Percentiles rank a stretch among this genome's conserved stretches.
Evolutionary conservation across 805 yeast species (phyloP).

Genomic region (Saccharomyces paradoxus): DNA sequence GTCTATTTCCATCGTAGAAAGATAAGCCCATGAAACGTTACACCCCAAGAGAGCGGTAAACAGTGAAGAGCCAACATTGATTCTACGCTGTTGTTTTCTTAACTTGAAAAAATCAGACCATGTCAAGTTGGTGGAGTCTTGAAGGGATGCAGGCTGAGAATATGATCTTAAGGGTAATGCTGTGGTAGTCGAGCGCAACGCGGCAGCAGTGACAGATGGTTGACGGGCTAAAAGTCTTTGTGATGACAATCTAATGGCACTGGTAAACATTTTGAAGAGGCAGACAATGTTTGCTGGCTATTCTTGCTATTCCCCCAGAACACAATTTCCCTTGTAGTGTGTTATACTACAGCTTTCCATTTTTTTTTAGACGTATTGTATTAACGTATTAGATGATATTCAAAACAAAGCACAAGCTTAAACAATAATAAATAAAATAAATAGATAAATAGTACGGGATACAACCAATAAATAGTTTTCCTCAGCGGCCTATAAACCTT

Average conservation of each 20-base stretch:
- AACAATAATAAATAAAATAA: not conserved
- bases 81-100: conserved; percentile 64
- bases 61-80: conserved; percentile 60
- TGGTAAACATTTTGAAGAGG: not conserved
- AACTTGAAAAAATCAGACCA: conserved; percentile 79
- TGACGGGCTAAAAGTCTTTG: not conserved
- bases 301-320: not conserved
- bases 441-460: not conserved
- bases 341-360: not conserved
- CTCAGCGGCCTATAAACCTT: conserved; percentile 28
- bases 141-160: not conserved
- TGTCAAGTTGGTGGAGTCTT: conserved; percentile 28
- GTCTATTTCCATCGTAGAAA: conserved; percentile 78
- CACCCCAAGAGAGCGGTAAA: conserved; percentile 62
- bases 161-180: not conserved
- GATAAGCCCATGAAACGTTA: conserved; percentile 59
- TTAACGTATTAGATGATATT: not conserved
- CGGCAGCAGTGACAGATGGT: not conserved
- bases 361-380: not conserved
- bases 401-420: not conserved
- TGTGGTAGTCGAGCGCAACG: not conserved
- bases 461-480: not conserved
- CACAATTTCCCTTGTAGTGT: not conserved
- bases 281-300: not conserved
- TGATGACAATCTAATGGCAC: not conserved